phyloP scores from a whole-genome alignment of 495 filamentous ascomycete species.

The Corynascus novoguineensis region DNA sequence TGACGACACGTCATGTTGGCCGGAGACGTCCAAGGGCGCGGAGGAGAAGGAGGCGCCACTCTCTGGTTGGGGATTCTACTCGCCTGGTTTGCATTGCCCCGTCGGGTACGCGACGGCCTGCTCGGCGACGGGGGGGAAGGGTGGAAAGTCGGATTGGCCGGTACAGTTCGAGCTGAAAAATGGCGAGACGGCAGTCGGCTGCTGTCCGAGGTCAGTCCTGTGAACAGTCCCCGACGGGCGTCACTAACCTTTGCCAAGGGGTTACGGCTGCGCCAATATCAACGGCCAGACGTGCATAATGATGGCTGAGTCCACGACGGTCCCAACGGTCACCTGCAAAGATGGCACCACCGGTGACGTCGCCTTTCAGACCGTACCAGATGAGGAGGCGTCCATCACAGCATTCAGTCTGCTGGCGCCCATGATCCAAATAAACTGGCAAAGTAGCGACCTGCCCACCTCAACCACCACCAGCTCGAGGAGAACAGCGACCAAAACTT shows the following conservation, averaged over 20 bases:
- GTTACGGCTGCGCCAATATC: constrained; percentile 32
- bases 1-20: constrained; percentile 33
- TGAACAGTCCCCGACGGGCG: background rate
- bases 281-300: constrained; percentile 32
- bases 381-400: constrained; percentile 20
- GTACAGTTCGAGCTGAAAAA: constrained; percentile 30
- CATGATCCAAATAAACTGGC: constrained; percentile 37
- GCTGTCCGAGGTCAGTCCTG: constrained; percentile 31
- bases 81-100: constrained; percentile 32
- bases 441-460: constrained; percentile 24
- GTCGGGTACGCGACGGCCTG: constrained; percentile 32
- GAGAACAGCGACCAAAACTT: background rate
- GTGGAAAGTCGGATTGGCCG: constrained; percentile 23
- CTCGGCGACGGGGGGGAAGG: constrained; percentile 29
- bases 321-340: constrained; percentile 29
- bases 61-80: constrained; percentile 33
- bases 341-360: constrained; percentile 18
- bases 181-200: constrained; percentile 34
- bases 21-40: constrained; percentile 22
- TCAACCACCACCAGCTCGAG: background rate
- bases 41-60: constrained; percentile 12
- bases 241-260: constrained; percentile 13
- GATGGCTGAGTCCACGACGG: constrained; percentile 24
- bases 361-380: constrained; percentile 20
- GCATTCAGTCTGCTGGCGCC: constrained; percentile 28